A percentile compares a stretch with the other conserved stretches of the same genome.
Evolutionary conservation across 495 filamentous ascomycete species (phyloP).

Genomic region (Glarea lozoyensis): DNA sequence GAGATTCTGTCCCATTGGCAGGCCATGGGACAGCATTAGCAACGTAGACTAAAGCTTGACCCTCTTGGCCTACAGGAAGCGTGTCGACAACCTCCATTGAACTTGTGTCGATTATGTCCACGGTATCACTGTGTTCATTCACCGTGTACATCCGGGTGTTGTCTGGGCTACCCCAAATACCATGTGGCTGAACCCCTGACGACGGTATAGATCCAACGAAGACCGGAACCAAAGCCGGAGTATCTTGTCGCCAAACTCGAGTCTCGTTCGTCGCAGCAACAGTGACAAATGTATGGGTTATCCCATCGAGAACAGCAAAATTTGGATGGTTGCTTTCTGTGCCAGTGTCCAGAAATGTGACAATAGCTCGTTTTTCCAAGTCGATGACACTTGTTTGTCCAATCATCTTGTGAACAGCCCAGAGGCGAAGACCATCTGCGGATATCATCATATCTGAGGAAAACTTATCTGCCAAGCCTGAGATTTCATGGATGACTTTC

Average conservation of each 20-base stretch:
- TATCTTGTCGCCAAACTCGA: slow-evolving; percentile 9
- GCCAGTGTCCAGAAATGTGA: slow-evolving; percentile 17
- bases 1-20: slow-evolving; percentile 14
- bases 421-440: slow-evolving; percentile 15
- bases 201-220: slow-evolving; percentile 8
- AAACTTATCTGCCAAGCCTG: slow-evolving; percentile 15
- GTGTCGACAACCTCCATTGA: slow-evolving; percentile 11
- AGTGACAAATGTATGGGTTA: slow-evolving; percentile 16
- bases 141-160: slow-evolving; percentile 20
- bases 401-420: slow-evolving; percentile 21
- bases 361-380: not conserved
- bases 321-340: slow-evolving; percentile 20
- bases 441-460: slow-evolving; percentile 23
- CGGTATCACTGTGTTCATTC: slow-evolving; percentile 21
- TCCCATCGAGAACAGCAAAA: slow-evolving; percentile 16
- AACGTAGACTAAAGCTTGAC: slow-evolving; percentile 19
- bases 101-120: slow-evolving; percentile 15
- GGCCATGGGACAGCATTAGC: slow-evolving; percentile 12
- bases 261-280: slow-evolving; percentile 16
- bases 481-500: slow-evolving; percentile 12
- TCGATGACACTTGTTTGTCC: slow-evolving; percentile 17
- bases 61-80: slow-evolving; percentile 18
- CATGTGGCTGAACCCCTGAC: slow-evolving; percentile 19
- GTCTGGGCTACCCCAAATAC: slow-evolving; percentile 19
- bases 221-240: slow-evolving; percentile 4